Percentiles rank a stretch among this genome's conserved stretches.
Conservation (phyloP, 2,329 filamentous ascomycete genomes). For the Fusarium austroafricanum region DNA sequence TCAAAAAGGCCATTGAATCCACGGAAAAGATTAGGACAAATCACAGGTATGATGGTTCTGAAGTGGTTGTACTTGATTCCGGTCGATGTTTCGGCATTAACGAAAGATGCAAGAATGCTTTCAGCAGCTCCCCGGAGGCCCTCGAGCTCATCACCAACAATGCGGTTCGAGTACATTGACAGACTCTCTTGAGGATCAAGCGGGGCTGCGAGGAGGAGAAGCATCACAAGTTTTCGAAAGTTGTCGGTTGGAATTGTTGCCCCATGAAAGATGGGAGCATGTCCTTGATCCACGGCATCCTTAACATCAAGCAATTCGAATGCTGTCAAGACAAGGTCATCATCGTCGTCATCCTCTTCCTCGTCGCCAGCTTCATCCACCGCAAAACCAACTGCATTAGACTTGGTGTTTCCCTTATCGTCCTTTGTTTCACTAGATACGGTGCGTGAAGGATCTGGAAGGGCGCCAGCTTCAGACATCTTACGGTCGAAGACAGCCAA, state of each 20-base stretch:
- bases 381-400: conserved; percentile 56
- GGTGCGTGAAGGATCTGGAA: background rate
- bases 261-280: conserved; percentile 64
- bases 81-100: conserved; percentile 71
- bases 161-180: conserved; percentile 67
- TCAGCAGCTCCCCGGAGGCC: conserved; percentile 72
- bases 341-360: conserved; percentile 62
- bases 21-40: conserved; percentile 74
- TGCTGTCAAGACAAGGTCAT: conserved; percentile 75
- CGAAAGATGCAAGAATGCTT: conserved; percentile 73
- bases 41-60: conserved; percentile 67
- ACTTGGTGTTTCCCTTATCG: conserved; percentile 4
- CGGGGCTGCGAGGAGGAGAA: conserved; percentile 75
- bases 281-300: conserved; percentile 68
- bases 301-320: conserved; percentile 75
- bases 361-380: conserved; percentile 60
- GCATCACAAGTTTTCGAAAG: conserved; percentile 75
- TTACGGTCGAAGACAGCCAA: conserved; percentile 77
- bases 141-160: conserved; percentile 67
- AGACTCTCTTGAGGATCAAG: conserved; percentile 73
- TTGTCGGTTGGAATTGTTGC: conserved; percentile 81
- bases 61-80: conserved; percentile 73
- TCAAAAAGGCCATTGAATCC: conserved; percentile 77
- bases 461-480: conserved; percentile 49
- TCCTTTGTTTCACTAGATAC: conserved; percentile 21